A percentile compares a stretch with the other conserved stretches of the same genome.
Conservation (phyloP, 2,329 filamentous ascomycete genomes). For the Xylaria arbuscula region DNA sequence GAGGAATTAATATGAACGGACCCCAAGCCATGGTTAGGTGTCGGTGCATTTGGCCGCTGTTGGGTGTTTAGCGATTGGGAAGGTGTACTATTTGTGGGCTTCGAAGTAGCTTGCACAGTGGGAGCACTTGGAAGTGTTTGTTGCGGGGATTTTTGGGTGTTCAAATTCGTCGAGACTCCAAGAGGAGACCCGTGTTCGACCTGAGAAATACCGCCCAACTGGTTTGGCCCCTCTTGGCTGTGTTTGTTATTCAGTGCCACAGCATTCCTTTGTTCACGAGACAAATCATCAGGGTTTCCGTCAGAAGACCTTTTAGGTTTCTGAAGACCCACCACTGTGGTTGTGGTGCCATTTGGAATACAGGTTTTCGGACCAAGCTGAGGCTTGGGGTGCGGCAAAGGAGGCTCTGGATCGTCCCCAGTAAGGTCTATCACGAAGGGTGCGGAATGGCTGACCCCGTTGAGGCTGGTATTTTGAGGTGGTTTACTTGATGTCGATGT, state of each 20-base stretch:
- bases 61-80: constrained; percentile 10
- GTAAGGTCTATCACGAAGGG: constrained; percentile 43
- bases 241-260: not conserved
- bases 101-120: constrained; percentile 11
- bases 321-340: not conserved
- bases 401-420: constrained; percentile 30
- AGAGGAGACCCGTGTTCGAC: not conserved
- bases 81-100: constrained; percentile 11
- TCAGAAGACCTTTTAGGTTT: constrained; percentile 16
- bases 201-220: constrained; percentile 11
- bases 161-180: constrained; percentile 10
- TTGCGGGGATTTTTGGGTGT: constrained; percentile 4
- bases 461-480: constrained; percentile 18
- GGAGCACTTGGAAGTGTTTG: constrained; percentile 4
- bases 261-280: not conserved
- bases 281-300: not conserved
- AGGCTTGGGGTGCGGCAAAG: constrained; percentile 14
- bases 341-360: constrained; percentile 21
- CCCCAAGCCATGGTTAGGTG: constrained; percentile 4
- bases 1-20: constrained; percentile 8
- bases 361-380: constrained; percentile 6
- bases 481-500: constrained; percentile 10
- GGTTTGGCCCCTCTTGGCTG: constrained; percentile 5
- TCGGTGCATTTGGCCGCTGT: constrained; percentile 10
- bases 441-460: constrained; percentile 5